Percentiles rank a stretch among this genome's conserved stretches.
Evolutionary conservation across 1,284 basidiomycete species (phyloP).

Genomic region (Papiliotrema laurentii): DNA sequence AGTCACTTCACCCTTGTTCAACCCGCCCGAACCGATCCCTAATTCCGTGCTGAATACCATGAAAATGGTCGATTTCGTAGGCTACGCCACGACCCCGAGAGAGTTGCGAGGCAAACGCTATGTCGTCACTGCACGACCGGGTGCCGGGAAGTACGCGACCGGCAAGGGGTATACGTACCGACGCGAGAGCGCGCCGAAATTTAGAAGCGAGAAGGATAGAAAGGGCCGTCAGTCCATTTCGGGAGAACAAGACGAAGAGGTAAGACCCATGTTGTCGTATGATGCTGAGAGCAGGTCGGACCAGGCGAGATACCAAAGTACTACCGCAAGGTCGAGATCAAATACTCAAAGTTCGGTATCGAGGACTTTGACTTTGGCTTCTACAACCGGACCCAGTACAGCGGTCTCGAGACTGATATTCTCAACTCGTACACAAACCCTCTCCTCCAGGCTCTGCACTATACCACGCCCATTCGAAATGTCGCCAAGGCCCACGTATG

Average conservation of each 20-base stretch:
- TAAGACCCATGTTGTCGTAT: conserved; percentile 2
- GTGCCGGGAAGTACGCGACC: conserved; percentile 35
- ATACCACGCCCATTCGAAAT: conserved; percentile 68
- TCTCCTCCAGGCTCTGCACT: conserved; percentile 84
- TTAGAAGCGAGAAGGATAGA: conserved; percentile 73
- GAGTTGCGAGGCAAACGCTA: conserved; percentile 80
- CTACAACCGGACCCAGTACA: conserved; percentile 84
- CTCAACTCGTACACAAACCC: conserved; percentile 96
- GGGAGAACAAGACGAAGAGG: conserved; percentile 25
- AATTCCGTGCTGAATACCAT: conserved; percentile 68
- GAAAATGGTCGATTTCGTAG: conserved; percentile 81
- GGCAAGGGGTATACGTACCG: conserved; percentile 18
- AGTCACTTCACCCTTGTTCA: conserved; percentile 51
- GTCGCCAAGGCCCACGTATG: conserved; percentile 89
- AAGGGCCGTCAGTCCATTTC: conserved; percentile 41
- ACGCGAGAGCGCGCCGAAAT: conserved; percentile 56
- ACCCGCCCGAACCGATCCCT: conserved; percentile 70
- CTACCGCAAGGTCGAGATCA: conserved; percentile 92
- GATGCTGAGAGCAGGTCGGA: conserved; percentile 14
- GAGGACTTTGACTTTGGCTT: conserved; percentile 99
- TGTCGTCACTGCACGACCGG: conserved; percentile 51
- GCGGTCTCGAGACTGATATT: conserved; percentile 95
- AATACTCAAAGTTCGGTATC: conserved; percentile 98
- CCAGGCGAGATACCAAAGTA: conserved; percentile 65
- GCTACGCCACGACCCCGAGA: conserved; percentile 78